phyloP scores from a whole-genome alignment of 2,329 filamentous ascomycete species.

The Sarocladium strictum region DNA sequence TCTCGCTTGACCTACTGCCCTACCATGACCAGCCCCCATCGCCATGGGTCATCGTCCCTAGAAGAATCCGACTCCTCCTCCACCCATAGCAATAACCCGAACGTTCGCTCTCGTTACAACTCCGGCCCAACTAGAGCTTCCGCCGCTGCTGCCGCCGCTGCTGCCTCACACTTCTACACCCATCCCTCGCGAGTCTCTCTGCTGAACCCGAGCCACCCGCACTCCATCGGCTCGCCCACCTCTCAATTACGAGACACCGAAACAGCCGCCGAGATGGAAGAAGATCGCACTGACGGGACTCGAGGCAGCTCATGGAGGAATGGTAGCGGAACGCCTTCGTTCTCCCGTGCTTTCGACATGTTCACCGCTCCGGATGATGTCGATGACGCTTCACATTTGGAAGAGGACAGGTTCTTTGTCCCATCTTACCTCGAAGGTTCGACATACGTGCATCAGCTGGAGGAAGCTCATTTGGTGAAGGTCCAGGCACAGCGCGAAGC shows the following conservation, averaged over 20 bases:
- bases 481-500: constrained; percentile 26
- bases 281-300: constrained; percentile 23
- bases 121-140: constrained; percentile 1
- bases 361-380: constrained; percentile 27
- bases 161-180: constrained; percentile 40
- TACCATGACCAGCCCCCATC: constrained; percentile 9
- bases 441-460: constrained; percentile 69
- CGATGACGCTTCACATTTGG: constrained; percentile 15
- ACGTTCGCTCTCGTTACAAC: not conserved
- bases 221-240: constrained; percentile 11
- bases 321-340: constrained; percentile 31
- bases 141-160: not conserved
- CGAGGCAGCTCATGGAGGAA: constrained; percentile 17
- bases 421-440: constrained; percentile 80
- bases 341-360: constrained; percentile 48
- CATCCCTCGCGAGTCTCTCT: constrained; percentile 34
- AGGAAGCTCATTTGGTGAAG: constrained; percentile 62
- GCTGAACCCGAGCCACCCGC: constrained; percentile 40
- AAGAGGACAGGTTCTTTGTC: constrained; percentile 58
- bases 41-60: constrained; percentile 5
- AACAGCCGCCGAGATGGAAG: constrained; percentile 23
- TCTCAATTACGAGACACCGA: not conserved
- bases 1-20: not conserved
- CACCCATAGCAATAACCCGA: constrained; percentile 1
- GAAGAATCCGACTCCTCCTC: constrained; percentile 9